Conservation (phyloP, 352 stramenopile genomes). For the Globisporangium cederbergense region DNA sequence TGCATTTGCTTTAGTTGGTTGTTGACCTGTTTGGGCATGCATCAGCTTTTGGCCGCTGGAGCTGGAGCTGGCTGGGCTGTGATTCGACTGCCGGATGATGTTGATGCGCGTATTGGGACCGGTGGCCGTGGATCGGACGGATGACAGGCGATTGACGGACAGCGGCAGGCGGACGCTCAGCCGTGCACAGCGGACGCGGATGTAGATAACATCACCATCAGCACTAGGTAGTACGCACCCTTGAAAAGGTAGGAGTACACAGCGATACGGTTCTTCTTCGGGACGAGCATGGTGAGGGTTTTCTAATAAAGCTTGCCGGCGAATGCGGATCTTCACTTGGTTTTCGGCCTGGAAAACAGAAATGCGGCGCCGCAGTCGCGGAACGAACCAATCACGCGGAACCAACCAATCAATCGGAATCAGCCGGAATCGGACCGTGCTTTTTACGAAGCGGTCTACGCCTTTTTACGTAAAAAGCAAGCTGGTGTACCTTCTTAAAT, state of each 20-base stretch:
- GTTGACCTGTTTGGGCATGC: neutral
- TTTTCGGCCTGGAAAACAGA: constrained; percentile 39
- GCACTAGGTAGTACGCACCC: constrained; percentile 37
- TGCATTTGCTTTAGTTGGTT: neutral
- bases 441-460: too few relatives aligned
- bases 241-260: constrained; percentile 99
- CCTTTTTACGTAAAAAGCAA: too few relatives aligned
- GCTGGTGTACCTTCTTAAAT: too few relatives aligned
- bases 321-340: constrained; percentile 87
- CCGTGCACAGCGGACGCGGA: neutral
- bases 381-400: neutral
- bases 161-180: neutral
- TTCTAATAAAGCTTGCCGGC: constrained; percentile 87
- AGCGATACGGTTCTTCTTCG: constrained; percentile 98
- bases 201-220: neutral
- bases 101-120: neutral
- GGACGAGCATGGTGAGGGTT: constrained; percentile 84
- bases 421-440: too few relatives aligned
- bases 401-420: constrained; percentile 11
- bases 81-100: neutral
- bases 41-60: neutral
- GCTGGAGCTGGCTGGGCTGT: neutral
- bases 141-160: neutral
- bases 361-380: constrained; percentile 27
- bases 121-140: neutral